phyloP scores from a whole-genome alignment of 805 yeast species.

The Priceomyces fermenticarens region DNA sequence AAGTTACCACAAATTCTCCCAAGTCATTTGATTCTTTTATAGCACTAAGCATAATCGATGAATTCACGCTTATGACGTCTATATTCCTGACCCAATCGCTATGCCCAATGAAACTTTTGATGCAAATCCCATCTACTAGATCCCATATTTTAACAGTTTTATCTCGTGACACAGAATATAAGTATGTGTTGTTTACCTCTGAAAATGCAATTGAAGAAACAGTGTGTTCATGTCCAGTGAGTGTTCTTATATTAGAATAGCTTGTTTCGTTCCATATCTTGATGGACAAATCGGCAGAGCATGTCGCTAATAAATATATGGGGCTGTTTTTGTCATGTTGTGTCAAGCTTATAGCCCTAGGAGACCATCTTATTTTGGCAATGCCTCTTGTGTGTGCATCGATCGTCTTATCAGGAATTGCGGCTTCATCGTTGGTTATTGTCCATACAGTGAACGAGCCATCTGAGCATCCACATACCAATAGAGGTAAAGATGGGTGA shows the following conservation, averaged over 20 bases:
- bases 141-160: constrained; percentile 64
- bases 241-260: constrained; percentile 54
- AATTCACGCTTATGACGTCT: constrained; percentile 33
- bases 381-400: constrained; percentile 77
- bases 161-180: constrained; percentile 67
- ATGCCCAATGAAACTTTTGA: constrained; percentile 70
- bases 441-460: constrained; percentile 78
- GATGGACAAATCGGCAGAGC: constrained; percentile 53
- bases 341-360: constrained; percentile 29
- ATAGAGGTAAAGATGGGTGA: constrained; percentile 70
- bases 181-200: constrained; percentile 38
- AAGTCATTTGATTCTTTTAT: constrained; percentile 13
- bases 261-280: constrained; percentile 68
- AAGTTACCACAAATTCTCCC: constrained; percentile 63
- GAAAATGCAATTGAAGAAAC: constrained; percentile 63
- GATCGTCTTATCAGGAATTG: constrained; percentile 59
- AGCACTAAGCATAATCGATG: constrained; percentile 10
- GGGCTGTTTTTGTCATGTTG: constrained; percentile 12
- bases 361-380: constrained; percentile 55
- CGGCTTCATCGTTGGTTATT: constrained; percentile 45
- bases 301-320: constrained; percentile 43
- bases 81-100: constrained; percentile 83
- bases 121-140: constrained; percentile 61
- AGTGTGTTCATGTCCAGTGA: constrained; percentile 86
- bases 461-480: constrained; percentile 67